Base-by-base conservation (phyloP, 345 rosid genomes). In the Salix brachista region DNA sequence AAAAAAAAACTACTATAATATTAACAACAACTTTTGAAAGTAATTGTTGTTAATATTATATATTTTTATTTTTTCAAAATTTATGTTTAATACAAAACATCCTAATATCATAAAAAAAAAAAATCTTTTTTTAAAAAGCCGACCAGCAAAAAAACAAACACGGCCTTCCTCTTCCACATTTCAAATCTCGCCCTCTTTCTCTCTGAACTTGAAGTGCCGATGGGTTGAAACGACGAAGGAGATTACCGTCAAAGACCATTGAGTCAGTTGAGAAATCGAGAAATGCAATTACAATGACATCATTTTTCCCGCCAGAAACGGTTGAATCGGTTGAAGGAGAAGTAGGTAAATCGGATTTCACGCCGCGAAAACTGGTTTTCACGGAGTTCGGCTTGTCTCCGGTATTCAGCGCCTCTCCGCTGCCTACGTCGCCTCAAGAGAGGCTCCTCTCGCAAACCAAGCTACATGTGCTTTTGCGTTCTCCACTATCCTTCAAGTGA, bases 321-420 rank as follows among this genome's bases (percentile, higher is more conserved):
- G 23, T 54, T 32, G 28, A 69, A 10, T 71, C 76, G 41, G 73
- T 78, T 64, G 77, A 72, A 65, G 73, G 18, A 69, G 17, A 65
- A 69, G 30, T 65, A 70, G 37, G 50, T 0, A 25, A n/a, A 30
- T 69, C 77, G 18, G 23, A 32, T 77, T 73, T 79, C 83, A 76
- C 75, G 68, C 61, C 81, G 42, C 77, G 73, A 82, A 84, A 79
- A 75, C 84, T 72, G 52, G 81, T 84, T 61, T 87, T 86, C 70
- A 83, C 90, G 5, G 82, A 85, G 82, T 70, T 82, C 23, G 84
- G 87, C 67, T 76, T 75, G 74, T 75, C 85, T 72, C 84, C 80
- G 10, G n/a, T 75, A 16, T 41, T 58, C 60, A 25, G 69, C 67
- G 37, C 65, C 18, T 62, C 81, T 52, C 78, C 54, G 48, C 39